Evolutionary conservation across 2,329 filamentous ascomycete species (phyloP).

Genomic region (Colletotrichum orbiculare): DNA sequence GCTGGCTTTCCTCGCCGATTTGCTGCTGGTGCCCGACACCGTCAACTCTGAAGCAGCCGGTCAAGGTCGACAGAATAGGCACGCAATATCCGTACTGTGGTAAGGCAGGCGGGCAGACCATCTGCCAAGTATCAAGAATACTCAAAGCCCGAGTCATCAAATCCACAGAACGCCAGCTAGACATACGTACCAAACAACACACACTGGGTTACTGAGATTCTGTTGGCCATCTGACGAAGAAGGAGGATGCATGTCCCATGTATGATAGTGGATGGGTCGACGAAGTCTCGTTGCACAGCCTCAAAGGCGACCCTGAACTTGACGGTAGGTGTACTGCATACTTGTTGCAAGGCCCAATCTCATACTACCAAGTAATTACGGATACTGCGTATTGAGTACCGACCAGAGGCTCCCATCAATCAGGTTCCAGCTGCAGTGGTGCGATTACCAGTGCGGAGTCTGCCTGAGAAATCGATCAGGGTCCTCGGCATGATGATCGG

Average conservation of each 20-base stretch:
- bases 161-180: neutral
- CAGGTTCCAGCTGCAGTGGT: too few species aligned
- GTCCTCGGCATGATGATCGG: neutral
- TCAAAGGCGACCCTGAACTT: slow-evolving; percentile 12
- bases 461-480: too few species aligned
- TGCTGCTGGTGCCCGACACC: slow-evolving; percentile 18
- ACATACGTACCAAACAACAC: slow-evolving; percentile 25
- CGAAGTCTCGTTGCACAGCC: slow-evolving; percentile 24
- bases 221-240: neutral
- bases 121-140: too few species aligned
- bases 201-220: slow-evolving; percentile 4
- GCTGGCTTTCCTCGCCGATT: slow-evolving; percentile 8
- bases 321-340: neutral
- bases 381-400: too few species aligned
- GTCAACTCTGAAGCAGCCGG: slow-evolving; percentile 3
- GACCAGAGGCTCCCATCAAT: too few species aligned
- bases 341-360: slow-evolving; percentile 12
- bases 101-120: too few species aligned
- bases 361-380: too few species aligned
- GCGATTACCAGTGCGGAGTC: too few species aligned
- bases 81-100: neutral
- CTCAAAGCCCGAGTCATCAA: too few species aligned
- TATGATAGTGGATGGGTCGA: slow-evolving; percentile 9
- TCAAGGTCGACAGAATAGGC: slow-evolving; percentile 9
- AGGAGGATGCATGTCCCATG: slow-evolving; percentile 3